Percentiles rank a stretch among this genome's conserved stretches.
Evolutionary conservation across 176 grass and related monocot genomes (phyloP).

Genomic region (Ensete ventricosum): DNA sequence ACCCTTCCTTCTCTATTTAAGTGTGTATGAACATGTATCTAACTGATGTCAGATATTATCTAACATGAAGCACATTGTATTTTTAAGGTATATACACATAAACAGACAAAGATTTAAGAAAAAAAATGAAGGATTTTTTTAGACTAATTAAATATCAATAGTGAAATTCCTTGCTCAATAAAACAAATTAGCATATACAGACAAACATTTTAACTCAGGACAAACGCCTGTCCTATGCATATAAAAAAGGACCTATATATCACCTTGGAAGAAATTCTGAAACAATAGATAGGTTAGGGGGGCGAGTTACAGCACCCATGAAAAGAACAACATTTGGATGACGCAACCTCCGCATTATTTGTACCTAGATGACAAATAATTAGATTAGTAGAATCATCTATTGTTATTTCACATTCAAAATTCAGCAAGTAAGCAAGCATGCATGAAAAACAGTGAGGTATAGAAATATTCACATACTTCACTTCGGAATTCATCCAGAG

Average conservation of each 20-base stretch:
- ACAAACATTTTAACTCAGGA: neutral
- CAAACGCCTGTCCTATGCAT: neutral
- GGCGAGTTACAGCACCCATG: slow-evolving; percentile 98
- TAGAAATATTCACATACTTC: slow-evolving; percentile 52
- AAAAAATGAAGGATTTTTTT: neutral
- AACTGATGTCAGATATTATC: neutral
- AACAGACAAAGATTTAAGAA: neutral
- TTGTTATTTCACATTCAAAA: neutral
- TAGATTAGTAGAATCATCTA: slow-evolving; percentile 25
- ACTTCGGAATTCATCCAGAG: slow-evolving; percentile 94
- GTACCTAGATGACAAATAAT: slow-evolving; percentile 49
- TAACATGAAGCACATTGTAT: neutral
- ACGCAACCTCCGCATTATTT: slow-evolving; percentile 92
- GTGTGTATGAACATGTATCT: neutral
- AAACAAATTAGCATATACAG: neutral
- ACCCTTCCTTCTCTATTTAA: neutral
- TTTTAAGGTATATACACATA: neutral
- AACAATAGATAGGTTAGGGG: slow-evolving; percentile 90
- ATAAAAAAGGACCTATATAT: slow-evolving; percentile 8
- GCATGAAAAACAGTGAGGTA: slow-evolving; percentile 10
- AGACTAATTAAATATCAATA: neutral
- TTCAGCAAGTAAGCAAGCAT: slow-evolving; percentile 1
- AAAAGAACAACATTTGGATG: slow-evolving; percentile 99
- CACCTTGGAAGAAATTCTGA: slow-evolving; percentile 97
- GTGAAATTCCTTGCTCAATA: neutral